Base-by-base conservation (phyloP, 768 basidiomycete species). In the Mycena epipterygia region DNA sequence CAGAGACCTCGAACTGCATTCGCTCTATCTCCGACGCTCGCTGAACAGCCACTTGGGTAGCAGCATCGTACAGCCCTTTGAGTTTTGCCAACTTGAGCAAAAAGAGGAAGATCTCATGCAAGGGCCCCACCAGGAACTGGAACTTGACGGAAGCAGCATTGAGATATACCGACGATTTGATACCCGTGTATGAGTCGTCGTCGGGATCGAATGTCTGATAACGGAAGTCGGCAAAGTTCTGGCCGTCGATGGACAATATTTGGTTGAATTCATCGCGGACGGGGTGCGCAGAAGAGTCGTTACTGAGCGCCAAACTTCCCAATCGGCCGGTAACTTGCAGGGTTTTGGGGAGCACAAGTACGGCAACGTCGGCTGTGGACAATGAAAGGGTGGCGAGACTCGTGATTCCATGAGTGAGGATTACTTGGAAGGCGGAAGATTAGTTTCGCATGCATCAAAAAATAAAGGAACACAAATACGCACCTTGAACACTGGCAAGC, bases 51-150 rank as follows among this genome's bases (percentile, higher is more conserved):
- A 90, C 97, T 77, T 95, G 91, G 2, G 95, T 94, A 14, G 97
- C 96, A 23, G 96, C 90, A 80, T 99, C 97, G 73, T 99, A 99
- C 14, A 99, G 79, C 2, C 93, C 93, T 83, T 99, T 99, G 75
- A 99, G 90, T 72, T 90, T 91, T 6, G 96, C 94, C 41, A 99
- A 89, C 78, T 95, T 94, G 67, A 89, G 83, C 41, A 95, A 79
- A 81, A 97, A 99, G 25, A 90, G 78, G 78, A 93, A 95, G 33
- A 99, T 89, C 73, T 92, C 90, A 58, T 91, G 95, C n/a, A 99
- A 85, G n/a, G 97, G 95, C 61, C 91, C 86, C 78, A 97, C 95
- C 60, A 98, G 86, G 81, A 95, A 97, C 76, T 95, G 92, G 73
- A 98, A 84, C 74, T 92, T 94, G 78, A 99, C 84, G 1, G 98